Base-by-base conservation (phyloP, 345 rosid genomes). In the Citrus australasica region DNA sequence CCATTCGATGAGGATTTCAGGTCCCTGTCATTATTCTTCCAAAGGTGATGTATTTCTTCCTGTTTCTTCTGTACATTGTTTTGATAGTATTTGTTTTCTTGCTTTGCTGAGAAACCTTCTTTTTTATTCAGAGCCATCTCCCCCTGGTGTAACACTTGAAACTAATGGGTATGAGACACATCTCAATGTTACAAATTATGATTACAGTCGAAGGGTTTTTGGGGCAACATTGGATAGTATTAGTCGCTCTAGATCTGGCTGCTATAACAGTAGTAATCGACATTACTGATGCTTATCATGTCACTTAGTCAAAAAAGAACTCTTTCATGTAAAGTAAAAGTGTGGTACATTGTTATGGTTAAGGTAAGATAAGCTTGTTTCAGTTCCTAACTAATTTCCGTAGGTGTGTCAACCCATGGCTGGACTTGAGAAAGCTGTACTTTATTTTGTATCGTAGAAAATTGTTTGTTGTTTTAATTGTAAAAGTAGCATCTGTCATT, bases 171-270 rank as follows among this genome's bases (percentile, higher is more conserved):
- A n/a, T n/a, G n/a, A n/a, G n/a, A n/a, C n/a, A n/a, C n/a, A n/a
- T n/a, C n/a, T n/a, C n/a, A n/a, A n/a, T n/a, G n/a, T n/a, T n/a
- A n/a, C n/a, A n/a, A n/a, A n/a, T n/a, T n/a, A n/a, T n/a, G n/a
- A n/a, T n/a, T n/a, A n/a, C n/a, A n/a, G n/a, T n/a, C n/a, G n/a
- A n/a, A n/a, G 97, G 84, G 83, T 79, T 83, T 83, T 83, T n/a
- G 91, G 96, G 78, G 75, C 91, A 19, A 32, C 89, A 58, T 66
- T 84, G 86, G 95, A 95, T 80, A 81, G 73, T 76, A 76, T 77
- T 85, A 86, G 81, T 77, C 92, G 83, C 55, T 40, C 85, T 84
- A 91, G 93, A 85, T 88, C 93, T 35, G 82, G 85, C 56, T 89
- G 88, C 80, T 82, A 83, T 82, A 88, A 81, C 32, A 48, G 85